phyloP scores from a whole-genome alignment of 2,329 filamentous ascomycete species.

The Pestalotiopsis sp. region DNA sequence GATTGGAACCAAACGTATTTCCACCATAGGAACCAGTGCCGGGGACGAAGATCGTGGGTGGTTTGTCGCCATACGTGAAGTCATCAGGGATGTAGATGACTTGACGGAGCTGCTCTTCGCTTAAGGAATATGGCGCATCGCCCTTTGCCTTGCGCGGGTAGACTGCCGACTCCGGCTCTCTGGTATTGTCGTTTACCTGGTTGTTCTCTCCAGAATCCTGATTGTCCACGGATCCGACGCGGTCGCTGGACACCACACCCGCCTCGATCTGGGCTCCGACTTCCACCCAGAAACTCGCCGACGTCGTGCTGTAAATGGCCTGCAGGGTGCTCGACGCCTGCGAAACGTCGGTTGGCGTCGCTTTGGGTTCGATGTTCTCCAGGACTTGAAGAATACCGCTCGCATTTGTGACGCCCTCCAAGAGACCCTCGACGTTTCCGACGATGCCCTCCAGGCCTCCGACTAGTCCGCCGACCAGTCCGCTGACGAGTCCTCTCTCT shows the following conservation, averaged over 20 bases:
- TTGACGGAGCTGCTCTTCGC: constrained; percentile 11
- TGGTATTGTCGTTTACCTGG: constrained; percentile 8
- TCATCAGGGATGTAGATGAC: constrained; percentile 14
- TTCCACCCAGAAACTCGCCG: neutral
- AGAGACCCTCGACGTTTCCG: neutral
- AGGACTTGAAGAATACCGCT: neutral
- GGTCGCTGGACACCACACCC: neutral
- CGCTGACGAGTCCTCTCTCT: neutral
- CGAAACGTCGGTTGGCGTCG: neutral
- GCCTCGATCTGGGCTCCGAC: constrained; percentile 4
- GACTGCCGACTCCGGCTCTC: neutral
- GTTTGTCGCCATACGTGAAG: constrained; percentile 15
- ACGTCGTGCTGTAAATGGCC: constrained; percentile 4
- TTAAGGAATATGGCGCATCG: constrained; percentile 12
- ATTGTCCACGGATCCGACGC: neutral
- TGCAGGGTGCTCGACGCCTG: constrained; percentile 1
- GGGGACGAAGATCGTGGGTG: constrained; percentile 10
- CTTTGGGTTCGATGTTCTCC: neutral
- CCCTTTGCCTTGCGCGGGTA: constrained; percentile 5
- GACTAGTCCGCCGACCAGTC: neutral
- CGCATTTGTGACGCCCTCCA: constrained; percentile 4
- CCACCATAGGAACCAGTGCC: constrained; percentile 16
- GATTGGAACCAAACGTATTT: constrained; percentile 8
- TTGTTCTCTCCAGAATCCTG: neutral
- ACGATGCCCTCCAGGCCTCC: neutral